These are phyloP conservation scores for Starmerella stigmatis DNA, from an alignment of 805 yeast genomes.

Conservation along the genomic window DNA sequence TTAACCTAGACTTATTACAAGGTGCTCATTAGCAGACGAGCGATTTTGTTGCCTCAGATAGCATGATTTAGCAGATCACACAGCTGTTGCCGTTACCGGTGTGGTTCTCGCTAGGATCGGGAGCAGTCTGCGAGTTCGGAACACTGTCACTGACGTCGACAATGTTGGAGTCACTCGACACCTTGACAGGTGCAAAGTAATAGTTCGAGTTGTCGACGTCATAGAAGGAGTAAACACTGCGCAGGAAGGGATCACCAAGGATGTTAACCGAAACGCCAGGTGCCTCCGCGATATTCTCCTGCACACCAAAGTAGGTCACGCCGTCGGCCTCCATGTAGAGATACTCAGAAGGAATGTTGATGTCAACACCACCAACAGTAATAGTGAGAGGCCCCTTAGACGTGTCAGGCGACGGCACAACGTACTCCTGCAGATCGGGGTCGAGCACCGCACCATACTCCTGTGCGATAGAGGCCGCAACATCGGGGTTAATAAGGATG, in stretches of 20 bases:
- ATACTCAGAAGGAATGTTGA: slow-evolving; percentile 20
- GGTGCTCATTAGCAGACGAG: too few species aligned
- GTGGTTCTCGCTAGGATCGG: not conserved
- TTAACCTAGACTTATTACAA: too few species aligned
- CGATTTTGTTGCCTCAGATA: too few species aligned
- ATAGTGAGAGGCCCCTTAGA: slow-evolving; percentile 5
- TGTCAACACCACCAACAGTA: slow-evolving; percentile 18
- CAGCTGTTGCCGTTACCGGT: slow-evolving; percentile 1
- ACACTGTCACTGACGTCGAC: not conserved
- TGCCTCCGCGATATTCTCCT: not conserved
- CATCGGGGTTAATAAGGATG: slow-evolving; percentile 34
- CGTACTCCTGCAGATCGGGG: not conserved
- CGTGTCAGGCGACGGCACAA: not conserved
- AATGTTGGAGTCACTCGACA: not conserved
- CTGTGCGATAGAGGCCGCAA: slow-evolving; percentile 3
- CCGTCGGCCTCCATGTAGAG: slow-evolving; percentile 17
- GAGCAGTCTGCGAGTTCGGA: slow-evolving; percentile 4
- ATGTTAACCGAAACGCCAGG: slow-evolving; percentile 5
- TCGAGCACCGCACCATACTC: slow-evolving; percentile 6
- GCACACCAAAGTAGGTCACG: slow-evolving; percentile 1
- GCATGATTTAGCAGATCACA: not conserved
- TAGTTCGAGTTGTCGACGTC: slow-evolving; percentile 49
- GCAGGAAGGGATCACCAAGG: slow-evolving; percentile 44
- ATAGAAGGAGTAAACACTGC: slow-evolving; percentile 55
- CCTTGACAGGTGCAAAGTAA: slow-evolving; percentile 40